Evolutionary conservation across 2,329 filamentous ascomycete genomes (phyloP), one percentile per base, ranked within the genome.

Genomic region (Colletotrichum navitas): DNA sequence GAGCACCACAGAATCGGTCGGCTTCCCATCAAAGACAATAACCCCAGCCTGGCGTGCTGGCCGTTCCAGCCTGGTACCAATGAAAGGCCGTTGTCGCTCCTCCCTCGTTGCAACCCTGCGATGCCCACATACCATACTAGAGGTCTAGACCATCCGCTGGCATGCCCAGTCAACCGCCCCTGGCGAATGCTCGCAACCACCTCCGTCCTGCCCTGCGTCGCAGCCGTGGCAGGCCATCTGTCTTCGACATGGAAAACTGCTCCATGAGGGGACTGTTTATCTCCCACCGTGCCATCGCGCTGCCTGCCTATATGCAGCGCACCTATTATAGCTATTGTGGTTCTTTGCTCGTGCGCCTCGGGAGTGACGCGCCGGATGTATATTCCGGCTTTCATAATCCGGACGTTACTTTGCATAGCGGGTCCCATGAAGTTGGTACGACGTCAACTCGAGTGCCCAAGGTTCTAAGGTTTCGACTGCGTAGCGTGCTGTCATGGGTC

Each of bases 61-160:
- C 47, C 67, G 24, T 70, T 66, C 47, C 61, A 52, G 24, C 41
- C 51, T 41, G 56, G 21, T 43, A 55, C 64, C 68, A 71, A 67
- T 71, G 8, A 56, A 55, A 32, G 34, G 41, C 18, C 58, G 11
- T 34, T 45, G 43, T 54, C 45, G 36, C 68, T 49, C 68, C 43
- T 63, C 54, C 65, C 60, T 71, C 65, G 47, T 36, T 60, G 59
- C 36, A 47, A 63, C 65, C 68, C 65, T 68, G 68, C 59, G 12
- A 55, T 26, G 56, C 49, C 52, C n/a, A 12, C 41, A 14, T 21
- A 18, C 26, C 47, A 29, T 26, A 51, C 18, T 36, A 8, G 54
- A 12, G 54, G 63, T 68, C 68, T 64, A 71, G 68, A 63, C 68
- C 65, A 52, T 55, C 43, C 8, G 18, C 49, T 63, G 65, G 52